Percentiles rank a stretch among this genome's conserved stretches.
These are phyloP conservation scores for Paxillus involutus DNA, from an alignment of 768 basidiomycete genomes.

Conservation along the genomic window DNA sequence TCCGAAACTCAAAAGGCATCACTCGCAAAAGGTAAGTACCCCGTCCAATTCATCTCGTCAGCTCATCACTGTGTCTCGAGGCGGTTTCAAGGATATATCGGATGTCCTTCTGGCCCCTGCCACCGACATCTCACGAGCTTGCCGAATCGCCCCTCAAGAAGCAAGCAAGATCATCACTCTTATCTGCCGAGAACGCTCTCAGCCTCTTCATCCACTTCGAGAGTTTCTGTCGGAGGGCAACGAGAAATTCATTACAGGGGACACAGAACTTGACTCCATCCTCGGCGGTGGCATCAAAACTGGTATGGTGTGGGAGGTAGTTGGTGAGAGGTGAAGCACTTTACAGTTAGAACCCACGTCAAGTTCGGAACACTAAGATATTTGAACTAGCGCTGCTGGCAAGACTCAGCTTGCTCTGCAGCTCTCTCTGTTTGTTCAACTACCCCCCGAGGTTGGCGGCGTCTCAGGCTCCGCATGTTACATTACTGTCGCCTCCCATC, in stretches of 20 bases:
- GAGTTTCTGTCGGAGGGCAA: slow-evolving; percentile 36
- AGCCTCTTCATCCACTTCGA: slow-evolving; percentile 41
- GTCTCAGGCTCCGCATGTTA: slow-evolving; percentile 72
- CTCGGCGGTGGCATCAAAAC: slow-evolving; percentile 80
- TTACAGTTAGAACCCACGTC: not conserved
- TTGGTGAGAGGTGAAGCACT: slow-evolving; percentile 76
- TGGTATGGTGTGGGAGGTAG: slow-evolving; percentile 85
- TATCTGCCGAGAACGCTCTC: slow-evolving; percentile 45
- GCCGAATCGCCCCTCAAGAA: slow-evolving; percentile 50
- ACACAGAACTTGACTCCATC: slow-evolving; percentile 59
- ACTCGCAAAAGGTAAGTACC: slow-evolving; percentile 38
- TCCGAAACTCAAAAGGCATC: slow-evolving; percentile 30
- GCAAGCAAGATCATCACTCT: slow-evolving; percentile 49
- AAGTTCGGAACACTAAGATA: slow-evolving; percentile 3
- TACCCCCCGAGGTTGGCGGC: slow-evolving; percentile 56
- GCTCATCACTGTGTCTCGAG: slow-evolving; percentile 31
- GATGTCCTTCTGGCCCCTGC: slow-evolving; percentile 52
- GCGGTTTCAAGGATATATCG: slow-evolving; percentile 43
- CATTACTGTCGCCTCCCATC: slow-evolving; percentile 67
- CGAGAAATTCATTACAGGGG: slow-evolving; percentile 71
- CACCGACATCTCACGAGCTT: slow-evolving; percentile 55
- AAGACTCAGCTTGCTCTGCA: slow-evolving; percentile 94
- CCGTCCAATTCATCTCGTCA: not conserved
- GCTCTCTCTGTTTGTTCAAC: slow-evolving; percentile 75
- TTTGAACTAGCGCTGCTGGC: slow-evolving; percentile 72